A percentile compares a stretch with the other conserved stretches of the same genome.
Evolutionary conservation across 192 early-diverging fungal genomes (phyloP).

Genomic region (Coemansia sp.): DNA sequence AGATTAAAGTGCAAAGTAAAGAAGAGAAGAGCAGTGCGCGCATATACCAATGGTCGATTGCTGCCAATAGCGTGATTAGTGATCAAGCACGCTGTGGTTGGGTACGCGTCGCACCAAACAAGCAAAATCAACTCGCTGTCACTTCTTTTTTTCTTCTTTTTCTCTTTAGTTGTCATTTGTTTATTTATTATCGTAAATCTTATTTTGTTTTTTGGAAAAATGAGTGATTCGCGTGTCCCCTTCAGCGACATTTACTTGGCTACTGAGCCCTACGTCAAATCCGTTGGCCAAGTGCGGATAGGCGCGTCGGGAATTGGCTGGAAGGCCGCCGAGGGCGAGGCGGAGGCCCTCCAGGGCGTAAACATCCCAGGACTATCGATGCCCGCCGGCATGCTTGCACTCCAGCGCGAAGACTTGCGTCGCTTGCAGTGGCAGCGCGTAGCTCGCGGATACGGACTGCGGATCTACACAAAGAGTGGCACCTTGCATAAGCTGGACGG

Average conservation of each 20-base stretch:
- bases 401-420: conserved; percentile 63
- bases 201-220: conserved; percentile 2
- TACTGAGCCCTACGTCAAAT: conserved; percentile 47
- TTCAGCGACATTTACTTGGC: conserved; percentile 53
- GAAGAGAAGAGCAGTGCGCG: too few species aligned
- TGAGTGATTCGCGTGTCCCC: conserved; percentile 30
- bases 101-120: background rate
- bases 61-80: background rate
- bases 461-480: conserved; percentile 73
- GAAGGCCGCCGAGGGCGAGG: conserved; percentile 54
- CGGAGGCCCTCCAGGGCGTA: conserved; percentile 30
- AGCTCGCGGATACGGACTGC: conserved; percentile 82
- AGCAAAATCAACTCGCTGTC: background rate
- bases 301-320: conserved; percentile 50
- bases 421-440: conserved; percentile 78
- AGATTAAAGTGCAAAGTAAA: background rate
- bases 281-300: conserved; percentile 47
- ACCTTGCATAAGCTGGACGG: conserved; percentile 85
- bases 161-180: conserved; percentile 5
- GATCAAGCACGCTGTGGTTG: background rate
- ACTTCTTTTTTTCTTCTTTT: background rate
- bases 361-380: conserved; percentile 32
- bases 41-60: background rate
- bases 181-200: conserved; percentile 1
- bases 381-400: conserved; percentile 37